phyloP scores from a whole-genome alignment of 176 grass and related monocot species.

The Bromus sterilis region DNA sequence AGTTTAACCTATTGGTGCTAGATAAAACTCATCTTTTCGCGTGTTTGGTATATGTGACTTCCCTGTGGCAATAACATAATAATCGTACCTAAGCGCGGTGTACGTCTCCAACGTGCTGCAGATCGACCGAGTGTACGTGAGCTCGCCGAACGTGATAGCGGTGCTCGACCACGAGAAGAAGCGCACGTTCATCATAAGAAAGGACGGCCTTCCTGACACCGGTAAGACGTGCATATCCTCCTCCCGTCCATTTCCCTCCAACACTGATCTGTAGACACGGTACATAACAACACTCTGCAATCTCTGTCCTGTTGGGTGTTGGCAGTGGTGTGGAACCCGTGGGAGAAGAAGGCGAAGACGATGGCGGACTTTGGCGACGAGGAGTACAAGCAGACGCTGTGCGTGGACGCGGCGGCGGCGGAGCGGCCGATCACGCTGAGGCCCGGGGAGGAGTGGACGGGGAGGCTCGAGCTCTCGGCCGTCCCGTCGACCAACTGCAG shows the following conservation, averaged over 20 bases:
- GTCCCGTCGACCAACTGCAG: slow-evolving; percentile 73
- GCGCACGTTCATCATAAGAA: slow-evolving; percentile 64
- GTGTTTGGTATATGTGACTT: neutral
- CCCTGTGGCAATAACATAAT: neutral
- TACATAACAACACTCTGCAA: neutral
- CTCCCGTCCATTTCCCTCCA: neutral
- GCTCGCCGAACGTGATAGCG: slow-evolving; percentile 81
- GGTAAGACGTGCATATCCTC: slow-evolving; percentile 27
- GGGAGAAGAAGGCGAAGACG: slow-evolving; percentile 76
- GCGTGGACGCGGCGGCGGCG: slow-evolving; percentile 64
- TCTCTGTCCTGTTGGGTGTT: neutral
- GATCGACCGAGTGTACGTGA: slow-evolving; percentile 84
- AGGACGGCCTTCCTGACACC: slow-evolving; percentile 82
- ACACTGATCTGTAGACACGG: neutral
- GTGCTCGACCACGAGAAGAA: slow-evolving; percentile 98
- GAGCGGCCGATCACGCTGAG: slow-evolving; percentile 63
- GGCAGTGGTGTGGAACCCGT: slow-evolving; percentile 90
- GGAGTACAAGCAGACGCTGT: slow-evolving; percentile 92
- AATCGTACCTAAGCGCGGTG: neutral
- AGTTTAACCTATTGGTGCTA: neutral
- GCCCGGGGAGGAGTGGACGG: slow-evolving; percentile 93
- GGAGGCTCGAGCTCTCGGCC: slow-evolving; percentile 64
- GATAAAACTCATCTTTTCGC: neutral
- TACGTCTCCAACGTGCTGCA: slow-evolving; percentile 16
- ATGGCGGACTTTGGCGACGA: slow-evolving; percentile 73